Conservation (phyloP, 148 eudicot genomes). For the Dianthus caryophyllus region DNA sequence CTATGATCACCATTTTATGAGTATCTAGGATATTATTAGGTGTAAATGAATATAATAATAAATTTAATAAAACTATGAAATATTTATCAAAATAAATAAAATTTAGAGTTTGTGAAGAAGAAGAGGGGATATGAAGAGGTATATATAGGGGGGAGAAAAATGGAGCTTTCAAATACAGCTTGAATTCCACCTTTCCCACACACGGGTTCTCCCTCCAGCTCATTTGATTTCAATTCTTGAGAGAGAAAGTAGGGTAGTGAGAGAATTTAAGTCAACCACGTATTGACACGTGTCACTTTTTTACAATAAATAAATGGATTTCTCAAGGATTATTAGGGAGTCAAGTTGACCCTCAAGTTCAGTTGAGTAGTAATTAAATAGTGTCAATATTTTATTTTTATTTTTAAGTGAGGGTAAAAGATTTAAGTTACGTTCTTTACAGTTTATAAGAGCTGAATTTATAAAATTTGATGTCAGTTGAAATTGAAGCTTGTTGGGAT, state of each 20-base stretch:
- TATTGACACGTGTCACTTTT: constrained; percentile 28
- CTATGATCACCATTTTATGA: constrained; percentile 30
- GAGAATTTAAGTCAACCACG: background rate
- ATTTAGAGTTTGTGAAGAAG: constrained; percentile 26
- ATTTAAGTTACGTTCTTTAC: too few relatives aligned
- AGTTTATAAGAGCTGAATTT: too few relatives aligned
- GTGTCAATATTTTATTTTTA: too few relatives aligned
- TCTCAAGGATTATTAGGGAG: background rate
- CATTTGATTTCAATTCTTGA: constrained; percentile 19
- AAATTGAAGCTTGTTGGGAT: too few relatives aligned
- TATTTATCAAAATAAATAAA: background rate
- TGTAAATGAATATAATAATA: too few relatives aligned
- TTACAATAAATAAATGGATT: background rate
- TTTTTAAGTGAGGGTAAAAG: too few relatives aligned
- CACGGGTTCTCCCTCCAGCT: constrained; percentile 74
- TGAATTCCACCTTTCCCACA: constrained; percentile 39
- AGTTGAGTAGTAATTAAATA: background rate
- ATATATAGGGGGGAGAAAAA: constrained; percentile 20
- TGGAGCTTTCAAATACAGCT: constrained; percentile 47
- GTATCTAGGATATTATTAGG: too few relatives aligned
- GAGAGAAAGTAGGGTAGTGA: constrained; percentile 14
- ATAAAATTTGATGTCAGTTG: too few relatives aligned
- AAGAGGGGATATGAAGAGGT: constrained; percentile 19
- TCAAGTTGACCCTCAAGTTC: constrained; percentile 24
- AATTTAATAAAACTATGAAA: too few relatives aligned